Evolutionary conservation across 2,329 filamentous ascomycete species (phyloP).

Genomic region (Tolypocladium amazonense): DNA sequence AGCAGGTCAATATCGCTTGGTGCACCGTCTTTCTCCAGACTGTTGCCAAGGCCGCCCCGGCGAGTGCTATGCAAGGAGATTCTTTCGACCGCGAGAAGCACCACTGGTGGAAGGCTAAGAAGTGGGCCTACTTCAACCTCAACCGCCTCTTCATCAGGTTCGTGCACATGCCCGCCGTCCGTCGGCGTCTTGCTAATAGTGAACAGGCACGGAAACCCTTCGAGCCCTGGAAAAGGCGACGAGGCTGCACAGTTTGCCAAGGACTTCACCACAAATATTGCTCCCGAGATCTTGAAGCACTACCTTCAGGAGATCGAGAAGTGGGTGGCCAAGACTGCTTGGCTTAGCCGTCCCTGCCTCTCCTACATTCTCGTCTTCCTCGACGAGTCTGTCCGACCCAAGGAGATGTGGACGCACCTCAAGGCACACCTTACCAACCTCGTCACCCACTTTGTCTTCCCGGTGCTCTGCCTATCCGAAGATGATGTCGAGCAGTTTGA

Average conservation of each 20-base stretch:
- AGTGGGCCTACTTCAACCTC: slow-evolving; percentile 97
- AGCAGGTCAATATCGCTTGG: slow-evolving; percentile 84
- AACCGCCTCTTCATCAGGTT: slow-evolving; percentile 91
- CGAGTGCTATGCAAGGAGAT: slow-evolving; percentile 72
- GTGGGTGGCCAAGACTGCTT: slow-evolving; percentile 89
- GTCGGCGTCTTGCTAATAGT: not conserved
- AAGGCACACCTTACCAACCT: slow-evolving; percentile 90
- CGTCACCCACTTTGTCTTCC: slow-evolving; percentile 91
- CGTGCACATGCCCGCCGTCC: slow-evolving; percentile 9
- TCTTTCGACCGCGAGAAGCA: slow-evolving; percentile 80
- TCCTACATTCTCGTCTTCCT: slow-evolving; percentile 92
- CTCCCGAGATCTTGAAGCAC: slow-evolving; percentile 89
- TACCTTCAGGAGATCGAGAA: slow-evolving; percentile 94
- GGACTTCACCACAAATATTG: slow-evolving; percentile 81
- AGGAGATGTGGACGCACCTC: slow-evolving; percentile 90
- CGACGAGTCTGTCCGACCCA: slow-evolving; percentile 94
- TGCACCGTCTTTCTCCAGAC: slow-evolving; percentile 90
- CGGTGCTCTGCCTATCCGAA: slow-evolving; percentile 81
- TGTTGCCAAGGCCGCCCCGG: slow-evolving; percentile 74
- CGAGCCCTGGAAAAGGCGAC: slow-evolving; percentile 61
- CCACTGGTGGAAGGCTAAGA: slow-evolving; percentile 99
- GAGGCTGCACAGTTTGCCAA: slow-evolving; percentile 78
- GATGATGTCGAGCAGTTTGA: slow-evolving; percentile 93
- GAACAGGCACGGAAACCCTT: slow-evolving; percentile 77
- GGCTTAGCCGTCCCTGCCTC: slow-evolving; percentile 88